These are phyloP conservation scores for Anastatica hierochuntica DNA, from an alignment of 345 rosid genomes.

Conservation along the genomic window DNA sequence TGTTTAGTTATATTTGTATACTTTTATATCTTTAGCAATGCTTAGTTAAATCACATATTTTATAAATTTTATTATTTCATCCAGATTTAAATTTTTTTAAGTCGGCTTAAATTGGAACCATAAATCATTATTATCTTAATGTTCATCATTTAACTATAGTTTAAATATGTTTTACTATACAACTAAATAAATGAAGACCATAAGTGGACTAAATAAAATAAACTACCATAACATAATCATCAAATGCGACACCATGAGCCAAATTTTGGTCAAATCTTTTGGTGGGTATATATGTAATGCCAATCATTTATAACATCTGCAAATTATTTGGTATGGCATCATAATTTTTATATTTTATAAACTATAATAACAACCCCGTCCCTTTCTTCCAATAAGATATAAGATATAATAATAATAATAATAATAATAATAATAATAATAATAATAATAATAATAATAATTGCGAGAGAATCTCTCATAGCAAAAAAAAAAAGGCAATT, in stretches of 20 bases:
- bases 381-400: constrained; percentile 14
- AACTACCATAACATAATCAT: constrained; percentile 12
- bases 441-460: too few relatives aligned
- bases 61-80: neutral
- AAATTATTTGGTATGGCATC: constrained; percentile 17
- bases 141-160: too few relatives aligned
- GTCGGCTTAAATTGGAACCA: too few relatives aligned
- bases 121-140: too few relatives aligned
- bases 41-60: too few relatives aligned
- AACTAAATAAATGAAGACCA: constrained; percentile 7
- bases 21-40: too few relatives aligned
- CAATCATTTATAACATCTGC: constrained; percentile 32
- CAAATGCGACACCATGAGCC: constrained; percentile 20
- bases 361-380: constrained; percentile 10
- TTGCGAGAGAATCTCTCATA: constrained; percentile 27
- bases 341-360: neutral
- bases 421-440: too few relatives aligned
- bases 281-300: constrained; percentile 28
- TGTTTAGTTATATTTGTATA: too few relatives aligned
- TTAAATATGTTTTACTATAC: neutral
- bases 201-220: constrained; percentile 19
- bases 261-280: constrained; percentile 25
- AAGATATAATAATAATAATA: too few relatives aligned
- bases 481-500: neutral
- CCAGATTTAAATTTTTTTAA: neutral